Conservation (phyloP, 768 basidiomycete genomes). For the Lactarius quietus region DNA sequence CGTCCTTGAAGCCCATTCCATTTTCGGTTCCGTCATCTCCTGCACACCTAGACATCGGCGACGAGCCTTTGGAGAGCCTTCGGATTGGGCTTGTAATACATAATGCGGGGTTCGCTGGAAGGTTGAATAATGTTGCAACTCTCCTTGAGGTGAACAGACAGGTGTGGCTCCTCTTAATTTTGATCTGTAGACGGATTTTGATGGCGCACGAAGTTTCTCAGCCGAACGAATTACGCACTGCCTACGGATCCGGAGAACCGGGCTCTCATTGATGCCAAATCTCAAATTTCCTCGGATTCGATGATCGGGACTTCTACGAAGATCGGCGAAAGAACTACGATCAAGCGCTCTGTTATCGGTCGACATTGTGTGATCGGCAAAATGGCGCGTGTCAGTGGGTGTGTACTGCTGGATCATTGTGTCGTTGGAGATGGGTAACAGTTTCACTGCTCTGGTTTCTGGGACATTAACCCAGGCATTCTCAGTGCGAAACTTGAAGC, state of each 20-base stretch:
- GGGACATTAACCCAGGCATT: conserved; percentile 7
- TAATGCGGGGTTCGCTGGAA: conserved; percentile 49
- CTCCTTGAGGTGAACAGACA: conserved; percentile 81
- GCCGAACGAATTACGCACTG: conserved; percentile 47
- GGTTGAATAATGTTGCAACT: conserved; percentile 71
- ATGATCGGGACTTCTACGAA: conserved; percentile 81
- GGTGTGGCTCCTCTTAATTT: conserved; percentile 40
- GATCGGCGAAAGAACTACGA: conserved; percentile 71
- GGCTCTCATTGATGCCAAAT: conserved; percentile 71
- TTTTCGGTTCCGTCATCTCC: conserved; percentile 48
- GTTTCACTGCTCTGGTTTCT: neutral
- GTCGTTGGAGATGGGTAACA: conserved; percentile 81
- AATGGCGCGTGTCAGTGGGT: conserved; percentile 79
- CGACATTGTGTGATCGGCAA: conserved; percentile 80
- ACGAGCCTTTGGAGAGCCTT: conserved; percentile 42
- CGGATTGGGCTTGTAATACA: conserved; percentile 66
- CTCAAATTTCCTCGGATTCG: conserved; percentile 80
- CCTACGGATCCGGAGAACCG: conserved; percentile 61
- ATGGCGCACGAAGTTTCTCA: conserved; percentile 45
- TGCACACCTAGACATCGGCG: conserved; percentile 37
- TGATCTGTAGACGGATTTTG: conserved; percentile 15
- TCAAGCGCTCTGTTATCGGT: conserved; percentile 60
- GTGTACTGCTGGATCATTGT: conserved; percentile 86
- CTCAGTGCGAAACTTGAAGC: conserved; percentile 71
- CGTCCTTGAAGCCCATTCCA: conserved; percentile 31